Conservation (phyloP, 2,329 filamentous ascomycete species). For the Cladophialophora exuberans region DNA sequence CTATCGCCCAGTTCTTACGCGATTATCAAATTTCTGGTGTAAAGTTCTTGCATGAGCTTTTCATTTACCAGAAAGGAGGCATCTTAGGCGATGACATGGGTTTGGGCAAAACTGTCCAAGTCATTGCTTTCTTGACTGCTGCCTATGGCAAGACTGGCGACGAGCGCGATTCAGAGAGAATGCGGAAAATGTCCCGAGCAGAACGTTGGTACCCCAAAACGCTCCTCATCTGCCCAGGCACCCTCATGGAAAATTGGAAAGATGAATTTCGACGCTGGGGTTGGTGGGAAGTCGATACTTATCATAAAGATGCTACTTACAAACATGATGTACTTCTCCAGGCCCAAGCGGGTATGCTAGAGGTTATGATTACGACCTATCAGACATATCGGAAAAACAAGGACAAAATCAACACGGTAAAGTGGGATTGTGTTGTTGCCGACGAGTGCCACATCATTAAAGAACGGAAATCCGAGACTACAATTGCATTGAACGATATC, state of each 20-base stretch:
- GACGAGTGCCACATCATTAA: slow-evolving; percentile 94
- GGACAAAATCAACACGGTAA: slow-evolving; percentile 74
- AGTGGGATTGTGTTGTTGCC: slow-evolving; percentile 92
- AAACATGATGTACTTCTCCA: slow-evolving; percentile 73
- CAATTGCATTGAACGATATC: slow-evolving; percentile 83
- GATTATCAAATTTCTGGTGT: slow-evolving; percentile 90
- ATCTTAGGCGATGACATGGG: slow-evolving; percentile 98
- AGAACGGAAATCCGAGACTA: slow-evolving; percentile 74
- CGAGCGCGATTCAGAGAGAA: slow-evolving; percentile 79
- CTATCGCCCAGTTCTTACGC: slow-evolving; percentile 87
- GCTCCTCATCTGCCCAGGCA: slow-evolving; percentile 86
- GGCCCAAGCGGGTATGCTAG: slow-evolving; percentile 74
- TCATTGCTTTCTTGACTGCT: slow-evolving; percentile 86
- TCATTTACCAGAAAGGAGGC: slow-evolving; percentile 87
- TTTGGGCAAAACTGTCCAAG: slow-evolving; percentile 93
- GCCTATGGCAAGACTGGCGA: slow-evolving; percentile 95
- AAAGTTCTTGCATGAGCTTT: slow-evolving; percentile 81
- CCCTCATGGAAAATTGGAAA: slow-evolving; percentile 88
- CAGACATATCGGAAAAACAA: slow-evolving; percentile 80
- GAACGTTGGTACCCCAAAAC: slow-evolving; percentile 78
- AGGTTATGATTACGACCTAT: slow-evolving; percentile 95
- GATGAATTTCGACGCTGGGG: slow-evolving; percentile 87
- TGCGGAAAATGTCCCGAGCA: slow-evolving; percentile 78
- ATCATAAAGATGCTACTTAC: slow-evolving; percentile 67
- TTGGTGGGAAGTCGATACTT: slow-evolving; percentile 88